phyloP scores from a whole-genome alignment of 2,329 filamentous ascomycete species.

The Mycosphaerella arachidis region DNA sequence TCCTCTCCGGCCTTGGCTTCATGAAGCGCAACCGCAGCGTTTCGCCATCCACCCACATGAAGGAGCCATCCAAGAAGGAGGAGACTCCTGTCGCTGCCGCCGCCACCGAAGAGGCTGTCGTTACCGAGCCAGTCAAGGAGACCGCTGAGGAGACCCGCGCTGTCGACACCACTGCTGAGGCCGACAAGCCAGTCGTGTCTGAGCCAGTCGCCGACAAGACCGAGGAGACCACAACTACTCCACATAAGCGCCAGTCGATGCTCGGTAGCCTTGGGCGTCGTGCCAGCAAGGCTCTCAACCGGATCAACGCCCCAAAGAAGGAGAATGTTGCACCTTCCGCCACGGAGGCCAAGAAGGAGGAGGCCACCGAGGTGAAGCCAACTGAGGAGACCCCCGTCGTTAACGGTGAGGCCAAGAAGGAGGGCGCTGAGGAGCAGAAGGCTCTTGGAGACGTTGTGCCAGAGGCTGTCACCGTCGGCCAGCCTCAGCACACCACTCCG shows the following conservation, averaged over 20 bases:
- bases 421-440: constrained; percentile 22
- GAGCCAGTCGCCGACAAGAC: constrained; percentile 21
- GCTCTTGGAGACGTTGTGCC: constrained; percentile 30
- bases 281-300: constrained; percentile 33
- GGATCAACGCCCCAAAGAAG: constrained; percentile 31
- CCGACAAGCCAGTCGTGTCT: constrained; percentile 22
- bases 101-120: constrained; percentile 29
- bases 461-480: constrained; percentile 28
- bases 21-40: constrained; percentile 34
- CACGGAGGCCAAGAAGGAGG: constrained; percentile 21
- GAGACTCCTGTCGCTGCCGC: constrained; percentile 23
- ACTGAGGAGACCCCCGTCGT: constrained; percentile 20
- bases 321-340: constrained; percentile 21
- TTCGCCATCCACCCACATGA: constrained; percentile 34
- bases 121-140: constrained; percentile 20
- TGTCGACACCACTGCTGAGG: constrained; percentile 30
- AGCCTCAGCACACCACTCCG: constrained; percentile 27
- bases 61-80: constrained; percentile 34
- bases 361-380: constrained; percentile 23
- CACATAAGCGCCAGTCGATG: constrained; percentile 32
- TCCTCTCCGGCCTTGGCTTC: constrained; percentile 31
- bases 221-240: constrained; percentile 18
- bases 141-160: constrained; percentile 27
- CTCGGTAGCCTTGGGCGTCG: constrained; percentile 33
- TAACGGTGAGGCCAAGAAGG: constrained; percentile 22